A percentile compares a stretch with the other conserved stretches of the same genome.
phyloP scores from a whole-genome alignment of 2,329 filamentous ascomycete species.

The Ceratocystis variospora region DNA sequence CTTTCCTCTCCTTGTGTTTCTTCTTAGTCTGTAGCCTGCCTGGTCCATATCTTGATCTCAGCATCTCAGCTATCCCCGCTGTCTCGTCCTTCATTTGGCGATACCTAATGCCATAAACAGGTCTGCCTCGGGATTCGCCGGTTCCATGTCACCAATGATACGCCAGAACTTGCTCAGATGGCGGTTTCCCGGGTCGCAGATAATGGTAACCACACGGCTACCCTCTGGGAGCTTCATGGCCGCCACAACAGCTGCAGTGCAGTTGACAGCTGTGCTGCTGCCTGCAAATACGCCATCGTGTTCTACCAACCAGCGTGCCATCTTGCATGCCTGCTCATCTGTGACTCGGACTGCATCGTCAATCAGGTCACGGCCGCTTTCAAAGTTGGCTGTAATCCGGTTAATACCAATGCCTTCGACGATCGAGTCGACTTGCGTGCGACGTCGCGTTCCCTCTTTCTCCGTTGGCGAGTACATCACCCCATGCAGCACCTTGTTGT shows the following conservation, averaged over 20 bases:
- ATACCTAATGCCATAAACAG: slow-evolving; percentile 40
- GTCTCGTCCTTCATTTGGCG: neutral
- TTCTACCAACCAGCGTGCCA: slow-evolving; percentile 95
- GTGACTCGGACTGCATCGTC: slow-evolving; percentile 82
- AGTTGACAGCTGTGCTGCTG: slow-evolving; percentile 94
- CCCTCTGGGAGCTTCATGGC: slow-evolving; percentile 48
- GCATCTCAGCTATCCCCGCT: no score
- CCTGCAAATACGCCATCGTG: slow-evolving; percentile 90
- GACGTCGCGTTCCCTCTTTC: slow-evolving; percentile 73
- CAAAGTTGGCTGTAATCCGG: slow-evolving; percentile 84
- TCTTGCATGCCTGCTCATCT: slow-evolving; percentile 75
- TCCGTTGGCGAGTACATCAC: slow-evolving; percentile 92
- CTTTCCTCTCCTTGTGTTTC: neutral
- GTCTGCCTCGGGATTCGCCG: slow-evolving; percentile 45
- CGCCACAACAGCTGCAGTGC: slow-evolving; percentile 60
- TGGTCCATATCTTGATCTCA: neutral
- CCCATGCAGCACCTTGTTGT: slow-evolving; percentile 80
- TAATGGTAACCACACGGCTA: slow-evolving; percentile 63
- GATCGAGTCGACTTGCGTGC: slow-evolving; percentile 87
- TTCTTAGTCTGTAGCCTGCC: neutral
- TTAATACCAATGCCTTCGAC: slow-evolving; percentile 96
- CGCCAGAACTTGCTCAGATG: slow-evolving; percentile 82
- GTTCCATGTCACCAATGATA: slow-evolving; percentile 51
- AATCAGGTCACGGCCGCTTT: slow-evolving; percentile 69
- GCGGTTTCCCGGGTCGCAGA: slow-evolving; percentile 71